Conservation (phyloP, 495 filamentous ascomycete species). For the Aspergillus wentii region DNA sequence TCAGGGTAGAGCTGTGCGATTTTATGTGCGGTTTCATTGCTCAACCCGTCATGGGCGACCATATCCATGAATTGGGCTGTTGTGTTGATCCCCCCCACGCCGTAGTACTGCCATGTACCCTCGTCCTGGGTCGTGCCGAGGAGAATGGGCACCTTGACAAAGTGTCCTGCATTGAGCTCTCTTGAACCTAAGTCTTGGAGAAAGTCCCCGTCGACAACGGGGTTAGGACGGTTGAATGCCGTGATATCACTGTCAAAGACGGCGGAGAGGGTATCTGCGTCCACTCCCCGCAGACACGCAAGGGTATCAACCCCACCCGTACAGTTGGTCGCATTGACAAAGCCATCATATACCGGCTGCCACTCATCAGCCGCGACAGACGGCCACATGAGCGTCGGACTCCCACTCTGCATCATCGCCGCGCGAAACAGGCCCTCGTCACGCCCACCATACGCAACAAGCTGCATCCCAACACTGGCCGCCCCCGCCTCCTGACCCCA, state of each 20-base stretch:
- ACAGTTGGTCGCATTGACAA: conserved; percentile 35
- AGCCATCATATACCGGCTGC: conserved; percentile 32
- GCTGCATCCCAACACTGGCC: conserved; percentile 47
- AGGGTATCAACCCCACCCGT: conserved; percentile 31
- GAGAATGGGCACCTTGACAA: conserved; percentile 46
- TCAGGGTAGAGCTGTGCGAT: conserved; percentile 48
- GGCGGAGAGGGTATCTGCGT: too few species aligned
- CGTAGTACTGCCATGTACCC: conserved; percentile 41
- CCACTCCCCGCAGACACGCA: conserved; percentile 44
- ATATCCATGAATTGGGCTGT: conserved; percentile 40
- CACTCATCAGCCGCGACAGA: conserved; percentile 25
- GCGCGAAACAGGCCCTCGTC: conserved; percentile 39
- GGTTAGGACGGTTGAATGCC: conserved; percentile 30
- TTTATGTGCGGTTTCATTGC: conserved; percentile 1
- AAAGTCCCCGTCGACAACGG: conserved; percentile 49
- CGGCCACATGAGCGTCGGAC: conserved; percentile 30
- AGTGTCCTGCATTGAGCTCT: conserved; percentile 27
- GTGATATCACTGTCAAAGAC: conserved; percentile 36
- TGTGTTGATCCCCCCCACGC: conserved; percentile 39
- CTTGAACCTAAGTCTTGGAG: conserved; percentile 31
- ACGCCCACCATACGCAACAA: conserved; percentile 46
- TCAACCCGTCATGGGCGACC: conserved; percentile 32
- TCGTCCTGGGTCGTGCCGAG: conserved; percentile 47
- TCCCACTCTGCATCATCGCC: conserved; percentile 46
- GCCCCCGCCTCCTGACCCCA: conserved; percentile 62